A percentile compares a stretch with the other conserved stretches of the same genome.
These are phyloP conservation scores for Auricularia heimuer DNA, from an alignment of 768 basidiomycete species.

Conservation along the genomic window DNA sequence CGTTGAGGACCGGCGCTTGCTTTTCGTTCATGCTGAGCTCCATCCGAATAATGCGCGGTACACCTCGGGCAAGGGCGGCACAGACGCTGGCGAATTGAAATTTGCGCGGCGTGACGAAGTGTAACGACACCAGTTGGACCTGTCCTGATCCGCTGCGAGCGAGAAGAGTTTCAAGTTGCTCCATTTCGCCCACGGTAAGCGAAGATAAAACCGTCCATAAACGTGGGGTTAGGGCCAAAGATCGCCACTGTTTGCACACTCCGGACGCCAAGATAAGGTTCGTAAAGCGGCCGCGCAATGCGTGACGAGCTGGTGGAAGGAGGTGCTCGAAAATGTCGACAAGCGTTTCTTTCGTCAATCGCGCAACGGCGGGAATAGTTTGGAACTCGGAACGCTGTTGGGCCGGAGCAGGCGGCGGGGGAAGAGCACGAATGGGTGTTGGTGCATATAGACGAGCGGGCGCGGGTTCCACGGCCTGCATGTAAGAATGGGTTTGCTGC, in stretches of 20 bases:
- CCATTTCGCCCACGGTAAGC: background rate
- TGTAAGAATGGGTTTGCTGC: no score
- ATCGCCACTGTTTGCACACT: background rate
- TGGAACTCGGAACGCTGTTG: no score
- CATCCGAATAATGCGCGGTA: background rate
- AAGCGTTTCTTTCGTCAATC: no score
- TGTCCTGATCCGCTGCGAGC: background rate
- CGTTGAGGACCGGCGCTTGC: background rate
- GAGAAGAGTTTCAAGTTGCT: background rate
- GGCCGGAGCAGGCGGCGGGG: no score
- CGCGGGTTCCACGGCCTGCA: no score
- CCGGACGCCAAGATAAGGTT: background rate
- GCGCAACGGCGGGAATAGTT: no score
- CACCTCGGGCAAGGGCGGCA: background rate
- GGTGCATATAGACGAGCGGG: no score
- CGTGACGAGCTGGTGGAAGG: no score
- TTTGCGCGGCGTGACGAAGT: slow-evolving; percentile 1
- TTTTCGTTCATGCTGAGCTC: background rate
- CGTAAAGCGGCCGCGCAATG: no score
- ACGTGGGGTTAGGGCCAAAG: background rate
- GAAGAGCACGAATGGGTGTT: no score
- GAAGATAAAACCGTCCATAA: background rate
- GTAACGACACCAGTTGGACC: background rate
- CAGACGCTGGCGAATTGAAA: background rate
- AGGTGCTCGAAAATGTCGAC: no score